These are phyloP conservation scores for Exsudoporus frostii DNA, from an alignment of 768 basidiomycete species.

Conservation along the genomic window DNA sequence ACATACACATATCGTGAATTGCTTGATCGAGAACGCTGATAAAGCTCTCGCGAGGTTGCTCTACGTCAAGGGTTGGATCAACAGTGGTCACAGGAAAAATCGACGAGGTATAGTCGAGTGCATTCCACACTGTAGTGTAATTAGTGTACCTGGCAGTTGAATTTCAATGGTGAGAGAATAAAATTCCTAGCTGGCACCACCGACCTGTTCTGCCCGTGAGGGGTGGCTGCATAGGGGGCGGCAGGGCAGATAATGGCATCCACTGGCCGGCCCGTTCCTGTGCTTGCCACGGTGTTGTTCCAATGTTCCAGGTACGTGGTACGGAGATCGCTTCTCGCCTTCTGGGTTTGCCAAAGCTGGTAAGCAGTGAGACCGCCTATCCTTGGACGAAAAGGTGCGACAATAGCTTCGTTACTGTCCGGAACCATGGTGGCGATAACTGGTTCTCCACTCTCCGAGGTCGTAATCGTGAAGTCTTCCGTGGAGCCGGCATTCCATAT, in stretches of 20 bases:
- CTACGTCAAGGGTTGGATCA: slow-evolving; percentile 50
- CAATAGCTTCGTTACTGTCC: slow-evolving; percentile 21
- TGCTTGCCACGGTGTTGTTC: slow-evolving; percentile 48
- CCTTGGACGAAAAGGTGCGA: slow-evolving; percentile 27
- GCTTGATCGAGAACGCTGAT: slow-evolving; percentile 44
- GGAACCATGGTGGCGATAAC: slow-evolving; percentile 47
- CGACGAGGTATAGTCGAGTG: slow-evolving; percentile 61
- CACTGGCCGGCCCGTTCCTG: slow-evolving; percentile 68
- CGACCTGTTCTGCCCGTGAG: slow-evolving; percentile 58
- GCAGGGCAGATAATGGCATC: slow-evolving; percentile 72
- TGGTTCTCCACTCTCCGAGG: slow-evolving; percentile 51
- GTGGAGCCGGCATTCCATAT: slow-evolving; percentile 48
- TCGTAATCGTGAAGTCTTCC: slow-evolving; percentile 43
- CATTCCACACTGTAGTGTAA: slow-evolving; percentile 67
- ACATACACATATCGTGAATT: slow-evolving; percentile 55
- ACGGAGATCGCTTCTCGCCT: slow-evolving; percentile 42
- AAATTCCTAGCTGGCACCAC: slow-evolving; percentile 10
- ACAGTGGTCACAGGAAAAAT: slow-evolving; percentile 65
- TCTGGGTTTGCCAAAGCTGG: slow-evolving; percentile 67
- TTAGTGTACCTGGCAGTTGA: slow-evolving; percentile 35
- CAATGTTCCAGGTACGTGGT: slow-evolving; percentile 60
- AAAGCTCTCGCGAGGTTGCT: slow-evolving; percentile 45
- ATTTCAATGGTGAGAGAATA: background rate
- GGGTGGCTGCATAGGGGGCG: slow-evolving; percentile 57
- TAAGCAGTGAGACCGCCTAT: slow-evolving; percentile 44